These are phyloP conservation scores for Candida labiduridarum DNA, from an alignment of 1,139 yeast species.

Conservation along the genomic window DNA sequence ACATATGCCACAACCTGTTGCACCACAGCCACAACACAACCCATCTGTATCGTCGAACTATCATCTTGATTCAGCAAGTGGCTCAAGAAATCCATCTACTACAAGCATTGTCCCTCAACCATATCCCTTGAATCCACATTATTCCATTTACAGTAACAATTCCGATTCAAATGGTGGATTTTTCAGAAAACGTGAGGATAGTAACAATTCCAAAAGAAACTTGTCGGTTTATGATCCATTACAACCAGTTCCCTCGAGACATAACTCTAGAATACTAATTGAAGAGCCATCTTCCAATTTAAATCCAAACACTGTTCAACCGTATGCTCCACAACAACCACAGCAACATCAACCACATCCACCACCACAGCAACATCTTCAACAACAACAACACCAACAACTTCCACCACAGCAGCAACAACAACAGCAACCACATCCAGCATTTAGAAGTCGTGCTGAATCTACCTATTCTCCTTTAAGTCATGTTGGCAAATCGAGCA, in stretches of 20 bases:
- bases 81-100: constrained; percentile 21
- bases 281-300: constrained; percentile 11
- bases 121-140: constrained; percentile 42
- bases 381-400: constrained; percentile 1
- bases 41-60: constrained; percentile 8
- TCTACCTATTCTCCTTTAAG: constrained; percentile 19
- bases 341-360: background rate
- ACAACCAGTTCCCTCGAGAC: constrained; percentile 30
- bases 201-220: constrained; percentile 19
- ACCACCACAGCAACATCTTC: constrained; percentile 8
- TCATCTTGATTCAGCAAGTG: constrained; percentile 9
- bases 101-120: constrained; percentile 33
- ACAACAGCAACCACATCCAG: constrained; percentile 7
- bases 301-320: constrained; percentile 10
- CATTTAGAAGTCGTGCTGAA: constrained; percentile 9
- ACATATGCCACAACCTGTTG: background rate
- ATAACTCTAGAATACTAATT: constrained; percentile 13
- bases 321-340: constrained; percentile 13
- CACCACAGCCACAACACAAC: constrained; percentile 11
- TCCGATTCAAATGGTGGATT: constrained; percentile 12
- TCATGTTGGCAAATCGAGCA: constrained; percentile 9
- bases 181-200: constrained; percentile 7
- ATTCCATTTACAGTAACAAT: constrained; percentile 24
- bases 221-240: constrained; percentile 37
- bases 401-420: constrained; percentile 3